Base-by-base conservation (phyloP, 805 yeast genomes). In the Saccharomycopsis lassenensis region DNA sequence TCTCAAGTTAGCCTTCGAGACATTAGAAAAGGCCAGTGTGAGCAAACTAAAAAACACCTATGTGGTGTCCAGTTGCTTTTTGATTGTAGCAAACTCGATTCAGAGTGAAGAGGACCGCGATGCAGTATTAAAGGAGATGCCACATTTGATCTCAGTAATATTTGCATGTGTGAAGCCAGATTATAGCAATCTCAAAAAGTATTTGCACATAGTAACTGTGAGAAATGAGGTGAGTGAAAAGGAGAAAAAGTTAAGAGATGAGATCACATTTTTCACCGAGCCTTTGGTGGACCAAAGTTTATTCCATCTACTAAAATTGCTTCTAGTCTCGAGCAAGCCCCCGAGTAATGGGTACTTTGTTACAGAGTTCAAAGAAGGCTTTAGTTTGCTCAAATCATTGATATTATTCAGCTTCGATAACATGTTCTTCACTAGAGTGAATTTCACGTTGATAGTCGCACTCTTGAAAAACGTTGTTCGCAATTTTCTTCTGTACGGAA, bases 281-380 rank as follows among this genome's bases (percentile, higher is more conserved):
- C 46, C 46, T 10, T 22, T 42, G 8, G 23, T 42, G 16, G 28
- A 33, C 34, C 46, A 42, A 18, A 38, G 40, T n/a, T 32, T 42
- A 16, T 42, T 42, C 29, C 46, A 42, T 12, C 16, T 39, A 17
- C 20, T 42, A 17, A 42, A 36, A 22, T n/a, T 39, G 18, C 20
- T 42, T 4, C n/a, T 29, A 7, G 29, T 40, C 5, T 7, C 44
- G 11, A n/a, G 18, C 6, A 14, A 22, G 12, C 19, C 24, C 11
- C 22, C 15, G n/a, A 16, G 14, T 18, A 14, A 29, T 15, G 23
- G 15, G 4, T 5, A 6, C 6, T 19, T 36, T 26, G 20, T 33
- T 5, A 12, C 25, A 6, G 38, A 31, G 8, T 40, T 40, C 22
- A 34, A 33, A 26, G 30, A 36, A 2, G 14, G 26, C 6, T 30